A percentile compares a stretch with the other conserved stretches of the same genome.
Conservation (phyloP, 768 basidiomycete species). For the Scleroderma citrinum region DNA sequence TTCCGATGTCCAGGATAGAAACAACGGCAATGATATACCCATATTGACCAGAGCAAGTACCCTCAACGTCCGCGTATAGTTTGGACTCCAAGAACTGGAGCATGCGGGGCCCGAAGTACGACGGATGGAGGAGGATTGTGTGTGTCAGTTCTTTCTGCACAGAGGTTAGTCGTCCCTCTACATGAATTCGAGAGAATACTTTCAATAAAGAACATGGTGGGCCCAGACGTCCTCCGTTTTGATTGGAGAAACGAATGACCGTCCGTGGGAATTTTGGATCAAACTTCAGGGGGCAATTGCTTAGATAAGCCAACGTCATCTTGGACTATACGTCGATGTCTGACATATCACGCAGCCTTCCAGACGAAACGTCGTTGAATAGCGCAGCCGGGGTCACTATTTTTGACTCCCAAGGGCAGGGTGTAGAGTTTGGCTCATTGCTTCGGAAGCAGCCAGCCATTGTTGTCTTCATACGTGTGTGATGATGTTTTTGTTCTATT, state of each 20-base stretch:
- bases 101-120: slow-evolving; percentile 97
- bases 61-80: slow-evolving; percentile 93
- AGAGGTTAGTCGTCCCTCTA: slow-evolving; percentile 1
- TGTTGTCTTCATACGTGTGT: slow-evolving; percentile 57
- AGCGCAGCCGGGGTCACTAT: slow-evolving; percentile 38
- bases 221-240: neutral
- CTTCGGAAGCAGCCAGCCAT: slow-evolving; percentile 49
- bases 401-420: slow-evolving; percentile 40
- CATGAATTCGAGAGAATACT: slow-evolving; percentile 24
- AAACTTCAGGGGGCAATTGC: neutral
- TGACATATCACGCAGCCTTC: slow-evolving; percentile 14
- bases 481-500: neutral
- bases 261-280: too few species aligned
- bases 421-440: slow-evolving; percentile 47
- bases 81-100: slow-evolving; percentile 89
- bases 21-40: slow-evolving; percentile 94
- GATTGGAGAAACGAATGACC: too few species aligned
- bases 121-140: slow-evolving; percentile 94
- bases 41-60: slow-evolving; percentile 92
- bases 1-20: slow-evolving; percentile 84
- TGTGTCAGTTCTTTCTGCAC: slow-evolving; percentile 92
- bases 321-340: neutral
- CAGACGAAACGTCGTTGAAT: slow-evolving; percentile 28
- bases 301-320: neutral
- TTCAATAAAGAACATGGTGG: slow-evolving; percentile 67